Percentiles rank a stretch among this genome's conserved stretches.
Evolutionary conservation across 2,329 filamentous ascomycete species (phyloP).

Genomic region (Lasiodiplodia citricola): DNA sequence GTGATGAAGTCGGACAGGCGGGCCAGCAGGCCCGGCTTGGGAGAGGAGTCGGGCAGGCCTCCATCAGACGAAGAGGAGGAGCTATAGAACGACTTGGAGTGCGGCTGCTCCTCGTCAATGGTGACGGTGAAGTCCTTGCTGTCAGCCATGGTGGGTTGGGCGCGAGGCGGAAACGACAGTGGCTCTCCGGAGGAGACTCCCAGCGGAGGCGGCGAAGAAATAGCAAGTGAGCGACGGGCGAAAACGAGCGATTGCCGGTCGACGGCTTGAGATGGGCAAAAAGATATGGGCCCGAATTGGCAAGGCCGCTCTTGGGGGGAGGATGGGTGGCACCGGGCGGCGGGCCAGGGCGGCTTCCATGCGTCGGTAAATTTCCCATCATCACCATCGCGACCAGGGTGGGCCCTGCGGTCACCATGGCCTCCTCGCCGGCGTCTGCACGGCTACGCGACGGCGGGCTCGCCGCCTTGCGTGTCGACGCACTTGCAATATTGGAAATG

Average conservation of each 20-base stretch:
- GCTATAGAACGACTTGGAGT: conserved; percentile 24
- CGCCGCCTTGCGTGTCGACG: conserved; percentile 17
- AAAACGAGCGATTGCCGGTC: conserved; percentile 33
- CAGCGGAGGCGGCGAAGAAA: conserved; percentile 17
- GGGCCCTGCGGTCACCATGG: background rate
- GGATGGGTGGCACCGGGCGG: conserved; percentile 4
- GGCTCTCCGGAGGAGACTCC: conserved; percentile 3
- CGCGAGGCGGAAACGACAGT: conserved; percentile 25
- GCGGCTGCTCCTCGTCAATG: conserved; percentile 33
- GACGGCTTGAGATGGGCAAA: conserved; percentile 3
- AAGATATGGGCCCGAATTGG: conserved; percentile 12
- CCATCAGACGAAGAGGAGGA: conserved; percentile 11
- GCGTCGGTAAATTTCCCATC: conserved; percentile 24
- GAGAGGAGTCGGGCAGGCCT: conserved; percentile 26
- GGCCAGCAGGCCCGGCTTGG: conserved; percentile 14
- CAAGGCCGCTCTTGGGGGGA: conserved; percentile 2
- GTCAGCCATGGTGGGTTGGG: conserved; percentile 33
- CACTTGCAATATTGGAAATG: conserved; percentile 19
- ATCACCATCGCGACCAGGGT: conserved; percentile 14
- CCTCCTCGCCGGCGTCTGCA: conserved; percentile 14
- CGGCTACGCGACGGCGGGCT: background rate
- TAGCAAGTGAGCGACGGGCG: conserved; percentile 26
- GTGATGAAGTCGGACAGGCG: conserved; percentile 38
- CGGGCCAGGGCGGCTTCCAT: conserved; percentile 21
- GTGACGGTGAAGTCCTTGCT: conserved; percentile 36